A percentile compares a stretch with the other conserved stretches of the same genome.
phyloP scores from a whole-genome alignment of 345 rosid species.

The Brassica cretica region DNA sequence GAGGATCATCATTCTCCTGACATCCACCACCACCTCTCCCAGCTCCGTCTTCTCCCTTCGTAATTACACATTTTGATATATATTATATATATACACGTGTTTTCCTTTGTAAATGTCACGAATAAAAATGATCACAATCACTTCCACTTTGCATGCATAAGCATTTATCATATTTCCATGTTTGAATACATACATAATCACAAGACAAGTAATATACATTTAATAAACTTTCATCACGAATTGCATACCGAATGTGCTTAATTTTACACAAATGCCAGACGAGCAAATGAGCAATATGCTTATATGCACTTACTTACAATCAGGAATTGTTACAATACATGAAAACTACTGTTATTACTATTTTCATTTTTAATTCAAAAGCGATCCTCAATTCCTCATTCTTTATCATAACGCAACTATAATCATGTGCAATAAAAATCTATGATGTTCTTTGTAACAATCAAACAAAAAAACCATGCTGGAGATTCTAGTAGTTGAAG shows the following conservation, averaged over 20 bases:
- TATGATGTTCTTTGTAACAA: background rate
- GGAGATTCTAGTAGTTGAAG: background rate
- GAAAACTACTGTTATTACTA: background rate
- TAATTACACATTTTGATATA: background rate
- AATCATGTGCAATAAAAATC: background rate
- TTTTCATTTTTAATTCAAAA: background rate
- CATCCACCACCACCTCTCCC: slow-evolving; percentile 47
- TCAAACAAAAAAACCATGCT: background rate
- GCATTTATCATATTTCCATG: background rate
- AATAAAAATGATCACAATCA: background rate
- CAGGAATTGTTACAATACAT: background rate
- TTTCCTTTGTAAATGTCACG: background rate
- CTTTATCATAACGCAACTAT: background rate
- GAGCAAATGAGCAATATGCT: background rate
- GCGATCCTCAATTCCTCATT: background rate
- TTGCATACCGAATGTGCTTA: background rate
- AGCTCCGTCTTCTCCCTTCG: slow-evolving; percentile 40
- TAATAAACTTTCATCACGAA: background rate
- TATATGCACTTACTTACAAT: background rate
- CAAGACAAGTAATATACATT: background rate
- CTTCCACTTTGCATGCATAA: background rate
- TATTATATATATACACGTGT: background rate
- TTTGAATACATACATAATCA: background rate
- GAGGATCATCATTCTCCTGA: slow-evolving; percentile 73
- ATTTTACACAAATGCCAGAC: background rate